Evolutionary conservation across 495 filamentous ascomycete genomes (phyloP).

Genomic region (Entonaema liquescens): DNA sequence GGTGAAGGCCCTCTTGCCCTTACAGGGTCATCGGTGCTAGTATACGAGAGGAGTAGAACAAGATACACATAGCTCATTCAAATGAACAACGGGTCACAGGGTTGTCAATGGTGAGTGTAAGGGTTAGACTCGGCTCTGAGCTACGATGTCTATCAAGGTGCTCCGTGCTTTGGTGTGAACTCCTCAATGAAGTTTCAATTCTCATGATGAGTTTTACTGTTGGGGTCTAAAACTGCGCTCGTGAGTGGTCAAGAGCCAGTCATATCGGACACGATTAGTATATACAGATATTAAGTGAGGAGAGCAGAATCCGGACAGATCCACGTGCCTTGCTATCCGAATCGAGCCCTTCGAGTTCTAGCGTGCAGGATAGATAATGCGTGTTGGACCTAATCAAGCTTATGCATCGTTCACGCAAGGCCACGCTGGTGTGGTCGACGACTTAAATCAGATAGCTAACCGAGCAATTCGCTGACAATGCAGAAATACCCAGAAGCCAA

Average conservation of each 20-base stretch:
- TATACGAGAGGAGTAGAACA: neutral
- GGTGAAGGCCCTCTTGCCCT: slow-evolving; percentile 9
- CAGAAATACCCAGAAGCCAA: slow-evolving; percentile 28
- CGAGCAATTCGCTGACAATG: slow-evolving; percentile 30
- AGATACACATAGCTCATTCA: neutral
- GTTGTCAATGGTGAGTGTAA: slow-evolving; percentile 1
- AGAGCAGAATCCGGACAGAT: slow-evolving; percentile 20
- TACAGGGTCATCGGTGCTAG: slow-evolving; percentile 8
- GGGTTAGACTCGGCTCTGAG: slow-evolving; percentile 39
- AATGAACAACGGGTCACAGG: slow-evolving; percentile 1
- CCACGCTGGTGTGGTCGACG: slow-evolving; percentile 20
- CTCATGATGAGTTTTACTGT: slow-evolving; percentile 27
- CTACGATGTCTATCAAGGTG: slow-evolving; percentile 13
- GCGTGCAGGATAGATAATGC: slow-evolving; percentile 25
- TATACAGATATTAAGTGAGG: slow-evolving; percentile 39
- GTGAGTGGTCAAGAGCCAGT: slow-evolving; percentile 30
- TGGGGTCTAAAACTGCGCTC: slow-evolving; percentile 19
- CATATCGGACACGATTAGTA: slow-evolving; percentile 21
- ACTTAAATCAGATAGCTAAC: slow-evolving; percentile 28
- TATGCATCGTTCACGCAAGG: slow-evolving; percentile 22
- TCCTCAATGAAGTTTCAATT: slow-evolving; percentile 31
- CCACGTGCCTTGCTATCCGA: slow-evolving; percentile 35
- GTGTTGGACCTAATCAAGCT: slow-evolving; percentile 23
- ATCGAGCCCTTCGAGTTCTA: slow-evolving; percentile 28
- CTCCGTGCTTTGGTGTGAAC: slow-evolving; percentile 28